A percentile compares a stretch with the other conserved stretches of the same genome.
phyloP scores from a whole-genome alignment of 768 basidiomycete genomes.

The Saitozyma podzolica region DNA sequence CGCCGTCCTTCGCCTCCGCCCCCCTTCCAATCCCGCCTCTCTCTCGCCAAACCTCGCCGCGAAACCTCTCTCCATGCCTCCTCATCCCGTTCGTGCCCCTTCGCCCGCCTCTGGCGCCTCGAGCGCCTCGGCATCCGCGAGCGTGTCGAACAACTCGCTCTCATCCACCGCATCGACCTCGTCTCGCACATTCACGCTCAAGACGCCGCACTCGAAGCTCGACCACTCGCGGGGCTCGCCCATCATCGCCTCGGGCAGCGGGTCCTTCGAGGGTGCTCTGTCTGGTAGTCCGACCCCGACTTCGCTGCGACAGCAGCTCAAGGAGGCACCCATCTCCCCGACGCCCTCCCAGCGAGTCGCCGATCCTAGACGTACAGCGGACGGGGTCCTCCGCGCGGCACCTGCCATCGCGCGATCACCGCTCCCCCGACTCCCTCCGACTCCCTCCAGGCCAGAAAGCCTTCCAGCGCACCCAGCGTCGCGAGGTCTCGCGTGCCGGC shows the following conservation, averaged over 20 bases:
- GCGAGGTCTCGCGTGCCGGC: slow-evolving; percentile 5
- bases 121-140: not conserved
- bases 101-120: slow-evolving; percentile 1
- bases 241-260: slow-evolving; percentile 19
- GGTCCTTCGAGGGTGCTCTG: slow-evolving; percentile 18
- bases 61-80: not conserved
- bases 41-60: slow-evolving; percentile 2
- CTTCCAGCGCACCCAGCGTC: not conserved
- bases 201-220: slow-evolving; percentile 39
- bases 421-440: slow-evolving; percentile 5
- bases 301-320: not conserved
- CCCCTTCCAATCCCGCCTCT: slow-evolving; percentile 3
- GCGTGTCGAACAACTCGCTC: slow-evolving; percentile 23
- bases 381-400: slow-evolving; percentile 1
- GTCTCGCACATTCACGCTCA: slow-evolving; percentile 25
- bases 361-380: not conserved
- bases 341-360: slow-evolving; percentile 2
- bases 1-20: slow-evolving; percentile 12
- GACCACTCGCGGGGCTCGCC: slow-evolving; percentile 4
- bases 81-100: no score
- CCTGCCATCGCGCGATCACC: not conserved
- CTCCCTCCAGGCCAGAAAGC: slow-evolving; percentile 1
- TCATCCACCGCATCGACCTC: slow-evolving; percentile 41
- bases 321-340: not conserved
- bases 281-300: slow-evolving; percentile 2